Percentiles rank a stretch among this genome's conserved stretches.
phyloP scores from a whole-genome alignment of 345 rosid genomes.

The Pseudoturritis turrita region DNA sequence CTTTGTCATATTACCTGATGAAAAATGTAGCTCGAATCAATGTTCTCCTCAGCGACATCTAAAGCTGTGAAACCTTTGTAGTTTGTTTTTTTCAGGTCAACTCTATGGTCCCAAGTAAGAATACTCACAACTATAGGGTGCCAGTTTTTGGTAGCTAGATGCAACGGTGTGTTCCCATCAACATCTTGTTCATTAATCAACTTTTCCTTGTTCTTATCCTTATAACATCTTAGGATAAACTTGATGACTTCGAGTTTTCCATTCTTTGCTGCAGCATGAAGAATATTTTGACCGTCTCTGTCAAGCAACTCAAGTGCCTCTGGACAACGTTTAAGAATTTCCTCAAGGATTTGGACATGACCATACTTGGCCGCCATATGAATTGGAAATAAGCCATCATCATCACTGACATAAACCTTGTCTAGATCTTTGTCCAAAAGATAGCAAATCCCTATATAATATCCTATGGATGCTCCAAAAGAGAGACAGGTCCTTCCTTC shows the following conservation, averaged over 20 bases:
- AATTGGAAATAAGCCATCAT: too few relatives aligned
- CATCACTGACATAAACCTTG: too few relatives aligned
- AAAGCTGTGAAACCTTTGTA: constrained; percentile 5
- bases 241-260: not conserved
- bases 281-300: not conserved
- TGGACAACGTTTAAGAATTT: too few relatives aligned
- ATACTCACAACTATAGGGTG: not conserved
- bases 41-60: constrained; percentile 1
- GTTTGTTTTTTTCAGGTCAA: not conserved
- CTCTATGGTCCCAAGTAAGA: not conserved
- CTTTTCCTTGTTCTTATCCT: not conserved
- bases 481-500: constrained; percentile 17
- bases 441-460: not conserved
- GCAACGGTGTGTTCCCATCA: not conserved
- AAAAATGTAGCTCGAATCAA: not conserved
- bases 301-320: not conserved
- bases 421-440: not conserved
- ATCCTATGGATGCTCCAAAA: not conserved
- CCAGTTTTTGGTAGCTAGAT: not conserved
- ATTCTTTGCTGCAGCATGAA: not conserved
- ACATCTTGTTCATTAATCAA: not conserved
- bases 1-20: too few relatives aligned
- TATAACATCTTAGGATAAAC: not conserved
- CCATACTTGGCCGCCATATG: too few relatives aligned
- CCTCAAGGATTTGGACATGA: too few relatives aligned